phyloP scores from a whole-genome alignment of 805 yeast species.

The Schwanniomyces pseudopolymorphus region DNA sequence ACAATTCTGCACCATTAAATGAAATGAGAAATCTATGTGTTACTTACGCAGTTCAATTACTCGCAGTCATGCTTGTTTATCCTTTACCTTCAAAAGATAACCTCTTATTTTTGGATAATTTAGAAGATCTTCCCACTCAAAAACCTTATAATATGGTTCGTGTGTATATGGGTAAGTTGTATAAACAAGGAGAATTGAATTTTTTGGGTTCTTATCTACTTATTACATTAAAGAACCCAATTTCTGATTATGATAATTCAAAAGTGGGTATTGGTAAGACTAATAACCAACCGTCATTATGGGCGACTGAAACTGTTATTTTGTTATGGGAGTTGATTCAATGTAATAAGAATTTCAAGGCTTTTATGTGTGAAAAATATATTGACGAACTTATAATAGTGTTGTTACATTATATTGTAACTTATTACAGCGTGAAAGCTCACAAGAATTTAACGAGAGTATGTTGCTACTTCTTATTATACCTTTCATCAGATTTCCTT shows the following conservation, averaged over 20 bases:
- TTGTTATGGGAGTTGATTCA: constrained; percentile 76
- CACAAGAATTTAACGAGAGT: constrained; percentile 48
- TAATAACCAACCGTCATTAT: constrained; percentile 27
- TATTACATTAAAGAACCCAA: constrained; percentile 46
- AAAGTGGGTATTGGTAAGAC: constrained; percentile 13
- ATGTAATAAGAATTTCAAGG: constrained; percentile 60
- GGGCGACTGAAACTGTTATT: constrained; percentile 61
- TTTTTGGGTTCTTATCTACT: constrained; percentile 50
- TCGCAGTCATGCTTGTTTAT: constrained; percentile 61
- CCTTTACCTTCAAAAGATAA: constrained; percentile 52
- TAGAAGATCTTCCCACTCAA: constrained; percentile 23
- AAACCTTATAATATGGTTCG: constrained; percentile 50
- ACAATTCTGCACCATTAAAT: constrained; percentile 25
- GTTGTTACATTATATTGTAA: constrained; percentile 57
- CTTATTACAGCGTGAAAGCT: constrained; percentile 39
- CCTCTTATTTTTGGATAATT: constrained; percentile 35
- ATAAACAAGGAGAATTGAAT: constrained; percentile 53
- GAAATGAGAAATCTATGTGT: constrained; percentile 49
- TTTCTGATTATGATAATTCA: constrained; percentile 22
- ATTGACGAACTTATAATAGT: constrained; percentile 55
- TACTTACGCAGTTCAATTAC: constrained; percentile 58
- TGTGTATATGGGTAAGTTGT: constrained; percentile 50
- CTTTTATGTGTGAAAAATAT: constrained; percentile 35
- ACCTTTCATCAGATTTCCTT: constrained; percentile 42
- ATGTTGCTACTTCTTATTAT: constrained; percentile 51